A percentile compares a stretch with the other conserved stretches of the same genome.
These are phyloP conservation scores for Termitomyces sp. DNA, from an alignment of 768 basidiomycete genomes.

Conservation along the genomic window DNA sequence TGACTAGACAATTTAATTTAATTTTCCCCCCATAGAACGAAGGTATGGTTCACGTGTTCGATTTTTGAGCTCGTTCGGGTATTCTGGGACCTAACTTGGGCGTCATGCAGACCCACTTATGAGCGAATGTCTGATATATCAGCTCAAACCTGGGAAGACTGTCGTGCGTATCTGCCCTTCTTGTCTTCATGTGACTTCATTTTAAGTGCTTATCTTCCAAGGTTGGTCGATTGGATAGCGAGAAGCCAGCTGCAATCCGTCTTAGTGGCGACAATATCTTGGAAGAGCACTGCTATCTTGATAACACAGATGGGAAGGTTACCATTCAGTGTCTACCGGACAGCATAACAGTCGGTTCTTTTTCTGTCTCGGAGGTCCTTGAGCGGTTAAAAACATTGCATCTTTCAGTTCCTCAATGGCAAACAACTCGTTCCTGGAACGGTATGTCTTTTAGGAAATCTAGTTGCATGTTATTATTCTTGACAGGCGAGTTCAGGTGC, in stretches of 20 bases:
- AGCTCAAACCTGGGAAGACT: constrained; percentile 18
- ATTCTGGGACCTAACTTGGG: constrained; percentile 11
- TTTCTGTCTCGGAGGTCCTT: constrained; percentile 3
- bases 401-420: constrained; percentile 83
- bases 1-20: constrained; percentile 10
- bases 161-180: constrained; percentile 16
- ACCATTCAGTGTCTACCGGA: constrained; percentile 74
- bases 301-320: constrained; percentile 83
- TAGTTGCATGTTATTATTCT: neutral
- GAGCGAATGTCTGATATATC: constrained; percentile 91
- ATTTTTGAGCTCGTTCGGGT: constrained; percentile 2
- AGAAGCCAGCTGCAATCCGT: constrained; percentile 80
- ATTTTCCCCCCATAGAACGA: constrained; percentile 58
- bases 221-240: constrained; percentile 87
- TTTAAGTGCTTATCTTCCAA: constrained; percentile 21
- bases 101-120: constrained; percentile 76
- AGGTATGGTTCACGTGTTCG: constrained; percentile 38
- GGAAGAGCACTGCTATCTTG: constrained; percentile 90
- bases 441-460: constrained; percentile 37
- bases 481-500: constrained; percentile 38
- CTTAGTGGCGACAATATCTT: constrained; percentile 90
- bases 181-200: neutral
- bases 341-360: constrained; percentile 70
- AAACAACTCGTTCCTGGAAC: constrained; percentile 77
- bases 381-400: constrained; percentile 6